Base-by-base conservation (phyloP, 1,139 yeast genomes). In the Groenewaldozyma auringiensis region DNA sequence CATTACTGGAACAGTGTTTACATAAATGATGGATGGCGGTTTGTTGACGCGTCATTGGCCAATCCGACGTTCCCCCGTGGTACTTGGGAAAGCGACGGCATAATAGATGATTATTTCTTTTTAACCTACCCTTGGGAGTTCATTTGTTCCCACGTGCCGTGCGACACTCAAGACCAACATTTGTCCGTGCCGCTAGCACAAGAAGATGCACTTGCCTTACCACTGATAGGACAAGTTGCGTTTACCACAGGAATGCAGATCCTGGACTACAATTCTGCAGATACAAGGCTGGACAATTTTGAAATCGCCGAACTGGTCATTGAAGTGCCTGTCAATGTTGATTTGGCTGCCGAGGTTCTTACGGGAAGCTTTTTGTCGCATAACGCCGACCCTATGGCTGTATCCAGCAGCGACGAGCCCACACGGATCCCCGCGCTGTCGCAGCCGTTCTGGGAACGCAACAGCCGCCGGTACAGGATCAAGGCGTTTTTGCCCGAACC, bases 1-100 rank as follows among this genome's bases (percentile, higher is more conserved):
- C 98, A 92, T 63, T 79, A 86, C 50, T 92, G 98, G 98, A 72
- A 88, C 47, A 79, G 95, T 1, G 79, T 88, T 1, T 62, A 82
- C 21, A 67, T 88, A 16, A 82, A 85, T 50, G 81, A 80, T 18
- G 86, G 82, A 56, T 88, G 92, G 77, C 70, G 89, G 49, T 74
- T 92, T 53, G 66, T 89, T 51, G 98, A 92, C 56, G 78, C 77
- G 4, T 68, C 79, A 4, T 56, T 80, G 34, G 87, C 85, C 1
- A 79, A 79, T 53, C 64, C 71, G 1, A 61, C 81, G 0, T 75
- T 77, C 53, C 78, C 81, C 1, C 58, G 36, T n/a, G 39, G 37
- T 14, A 32, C 32, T n/a, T 18, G 9, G 21, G 41, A 37, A 3
- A 16, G 20, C 4, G 46, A 35, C 14, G 4, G 33, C 16, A 47